These are phyloP conservation scores for Penicillium silybi DNA, from an alignment of 495 filamentous ascomycete species.

Conservation along the genomic window DNA sequence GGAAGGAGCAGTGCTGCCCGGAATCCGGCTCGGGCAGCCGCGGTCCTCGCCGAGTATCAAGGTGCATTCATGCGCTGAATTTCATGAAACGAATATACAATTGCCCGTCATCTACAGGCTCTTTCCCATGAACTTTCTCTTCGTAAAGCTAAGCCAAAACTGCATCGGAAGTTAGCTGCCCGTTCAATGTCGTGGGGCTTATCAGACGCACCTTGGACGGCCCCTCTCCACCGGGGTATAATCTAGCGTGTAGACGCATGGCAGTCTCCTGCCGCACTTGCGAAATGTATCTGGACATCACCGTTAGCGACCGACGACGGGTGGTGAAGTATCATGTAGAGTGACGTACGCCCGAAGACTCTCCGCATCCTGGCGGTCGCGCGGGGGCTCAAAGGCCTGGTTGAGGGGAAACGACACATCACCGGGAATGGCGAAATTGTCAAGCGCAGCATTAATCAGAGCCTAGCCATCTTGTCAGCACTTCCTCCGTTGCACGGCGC, in stretches of 20 bases:
- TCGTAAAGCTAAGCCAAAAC: conserved; percentile 98
- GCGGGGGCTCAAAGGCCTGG: conserved; percentile 76
- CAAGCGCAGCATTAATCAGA: conserved; percentile 68
- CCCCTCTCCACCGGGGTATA: conserved; percentile 78
- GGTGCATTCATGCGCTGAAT: conserved; percentile 33
- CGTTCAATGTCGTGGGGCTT: not conserved
- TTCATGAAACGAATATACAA: conserved; percentile 29
- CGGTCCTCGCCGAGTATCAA: conserved; percentile 2
- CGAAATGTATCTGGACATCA: conserved; percentile 58
- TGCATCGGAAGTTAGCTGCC: conserved; percentile 21
- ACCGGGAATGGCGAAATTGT: conserved; percentile 94
- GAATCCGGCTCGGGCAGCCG: conserved; percentile 9
- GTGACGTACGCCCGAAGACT: conserved; percentile 63
- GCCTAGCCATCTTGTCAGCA: conserved; percentile 39
- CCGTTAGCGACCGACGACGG: conserved; percentile 2
- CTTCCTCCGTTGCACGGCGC: not conserved
- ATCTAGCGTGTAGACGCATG: conserved; percentile 68
- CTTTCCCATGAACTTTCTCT: conserved; percentile 99
- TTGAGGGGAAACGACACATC: conserved; percentile 91
- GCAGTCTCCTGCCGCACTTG: conserved; percentile 93
- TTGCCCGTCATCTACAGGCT: conserved; percentile 50
- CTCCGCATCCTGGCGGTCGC: conserved; percentile 85
- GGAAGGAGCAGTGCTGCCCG: conserved; percentile 4
- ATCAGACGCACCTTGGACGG: conserved; percentile 71
- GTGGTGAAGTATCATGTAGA: not conserved